Base-by-base conservation (phyloP, 108 stramenopile species). In the Seminavis robusta region DNA sequence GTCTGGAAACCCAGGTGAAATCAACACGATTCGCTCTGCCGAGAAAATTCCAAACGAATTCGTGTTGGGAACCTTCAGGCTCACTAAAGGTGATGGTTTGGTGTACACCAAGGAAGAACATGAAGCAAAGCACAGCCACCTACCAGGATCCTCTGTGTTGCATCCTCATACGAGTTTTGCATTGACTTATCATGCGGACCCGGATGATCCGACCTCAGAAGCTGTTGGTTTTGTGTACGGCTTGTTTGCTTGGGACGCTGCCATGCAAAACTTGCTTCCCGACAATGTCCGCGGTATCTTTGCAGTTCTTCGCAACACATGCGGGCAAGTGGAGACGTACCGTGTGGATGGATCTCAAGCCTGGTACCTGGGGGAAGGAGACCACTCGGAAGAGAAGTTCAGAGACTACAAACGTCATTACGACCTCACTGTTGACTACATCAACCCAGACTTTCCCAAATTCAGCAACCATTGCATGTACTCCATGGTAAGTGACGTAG, bases 191-290 rank as follows among this genome's bases (percentile, higher is more conserved):
- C 53, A 54, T 40, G 34, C 19, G 23, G 6, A 23, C 3, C 20
- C 53, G 11, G 17, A 19, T 1, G 37, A 54, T 24, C 15, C 34
- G 1, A 23, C 19, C 1, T 23, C 20, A 1, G 13, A 1, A 26
- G 21, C 39, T 25, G 53, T 54, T 1, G 53, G 26, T 1, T n/a
- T 38, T 24, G 11, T 39, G 10, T 13, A 15, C 37, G 13, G 36
- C 9, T n/a, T 37, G 0, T n/a, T 54, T 10, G 53, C 53, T 39
- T 54, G 53, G 53, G 53, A 54, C 25, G n/a, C 29, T 4, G 25
- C 36, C 36, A 1, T 54, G 20, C 53, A 10, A 13, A 9, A 21
- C 8, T 17, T 54, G 34, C 37, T 54, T 0, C 53, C 53, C 8
- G 53, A 54, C 20, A 23, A 23, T 1, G 37, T 54, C 13, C 10